Evolutionary conservation across 2,329 filamentous ascomycete genomes (phyloP).

Genomic region (Emericellopsis cladophorae): DNA sequence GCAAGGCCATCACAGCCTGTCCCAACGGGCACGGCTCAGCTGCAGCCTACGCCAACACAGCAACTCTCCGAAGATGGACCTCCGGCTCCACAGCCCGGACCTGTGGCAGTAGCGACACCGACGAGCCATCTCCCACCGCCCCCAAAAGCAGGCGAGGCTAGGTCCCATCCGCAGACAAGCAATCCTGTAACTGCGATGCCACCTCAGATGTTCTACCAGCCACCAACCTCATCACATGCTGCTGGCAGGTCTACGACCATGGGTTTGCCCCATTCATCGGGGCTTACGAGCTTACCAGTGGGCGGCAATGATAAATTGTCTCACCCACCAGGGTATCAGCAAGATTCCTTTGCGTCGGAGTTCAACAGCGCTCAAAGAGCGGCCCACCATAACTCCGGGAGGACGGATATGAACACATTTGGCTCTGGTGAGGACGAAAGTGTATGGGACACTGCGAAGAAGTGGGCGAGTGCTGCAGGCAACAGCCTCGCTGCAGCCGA

Average conservation of each 20-base stretch:
- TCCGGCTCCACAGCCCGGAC: constrained; percentile 44
- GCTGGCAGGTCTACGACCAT: constrained; percentile 25
- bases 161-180: constrained; percentile 17
- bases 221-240: constrained; percentile 23
- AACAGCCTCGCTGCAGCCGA: constrained; percentile 45
- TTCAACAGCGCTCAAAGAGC: constrained; percentile 32
- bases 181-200: constrained; percentile 23
- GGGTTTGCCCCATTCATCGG: constrained; percentile 5
- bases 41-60: constrained; percentile 29
- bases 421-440: constrained; percentile 22
- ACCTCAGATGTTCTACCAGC: constrained; percentile 34
- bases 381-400: constrained; percentile 21
- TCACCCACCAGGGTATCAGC: constrained; percentile 43
- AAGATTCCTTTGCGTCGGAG: constrained; percentile 38
- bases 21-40: constrained; percentile 24
- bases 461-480: constrained; percentile 43
- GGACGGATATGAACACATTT: constrained; percentile 6
- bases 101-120: constrained; percentile 30
- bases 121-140: constrained; percentile 30
- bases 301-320: constrained; percentile 18
- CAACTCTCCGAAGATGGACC: constrained; percentile 20
- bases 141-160: constrained; percentile 34
- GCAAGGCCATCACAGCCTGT: constrained; percentile 28
- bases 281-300: constrained; percentile 12
- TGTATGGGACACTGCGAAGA: constrained; percentile 45